Conservation (phyloP, 208 protist genomes). For the Leptomonas seymouri region DNA sequence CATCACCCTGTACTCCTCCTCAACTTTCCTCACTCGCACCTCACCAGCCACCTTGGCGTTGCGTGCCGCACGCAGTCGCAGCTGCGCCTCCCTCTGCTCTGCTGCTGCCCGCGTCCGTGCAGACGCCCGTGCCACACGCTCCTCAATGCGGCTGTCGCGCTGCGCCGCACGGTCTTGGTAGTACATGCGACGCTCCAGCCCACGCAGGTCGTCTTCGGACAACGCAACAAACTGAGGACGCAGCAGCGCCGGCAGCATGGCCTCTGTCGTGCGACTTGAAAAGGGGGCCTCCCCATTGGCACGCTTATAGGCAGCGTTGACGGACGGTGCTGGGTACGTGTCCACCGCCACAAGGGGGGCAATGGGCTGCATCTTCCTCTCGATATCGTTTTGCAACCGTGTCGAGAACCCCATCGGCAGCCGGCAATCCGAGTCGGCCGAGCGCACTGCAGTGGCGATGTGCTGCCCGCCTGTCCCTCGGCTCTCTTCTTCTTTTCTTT, state of each 20-base stretch:
- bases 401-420: too few species aligned
- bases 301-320: conserved; percentile 26
- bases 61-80: conserved; percentile 22
- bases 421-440: too few species aligned
- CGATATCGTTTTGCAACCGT: background rate
- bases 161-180: conserved; percentile 13
- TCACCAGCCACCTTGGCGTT: conserved; percentile 22
- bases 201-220: conserved; percentile 34
- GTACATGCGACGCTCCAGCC: conserved; percentile 46
- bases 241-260: conserved; percentile 40
- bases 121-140: conserved; percentile 26
- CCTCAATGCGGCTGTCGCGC: conserved; percentile 31
- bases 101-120: conserved; percentile 11
- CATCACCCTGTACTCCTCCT: conserved; percentile 32
- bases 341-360: conserved; percentile 17
- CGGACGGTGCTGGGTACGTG: conserved; percentile 19
- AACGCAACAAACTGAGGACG: conserved; percentile 51
- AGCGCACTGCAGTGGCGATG: too few species aligned
- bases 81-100: conserved; percentile 13
- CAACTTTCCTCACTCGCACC: conserved; percentile 18
- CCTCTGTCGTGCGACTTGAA: background rate
- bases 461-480: too few species aligned
- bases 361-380: conserved; percentile 27
- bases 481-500: too few species aligned
- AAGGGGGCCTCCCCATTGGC: conserved; percentile 27